Percentiles rank a stretch among this genome's conserved stretches.
Conservation (phyloP, 768 basidiomycete species). For the Lentinula edodes region DNA sequence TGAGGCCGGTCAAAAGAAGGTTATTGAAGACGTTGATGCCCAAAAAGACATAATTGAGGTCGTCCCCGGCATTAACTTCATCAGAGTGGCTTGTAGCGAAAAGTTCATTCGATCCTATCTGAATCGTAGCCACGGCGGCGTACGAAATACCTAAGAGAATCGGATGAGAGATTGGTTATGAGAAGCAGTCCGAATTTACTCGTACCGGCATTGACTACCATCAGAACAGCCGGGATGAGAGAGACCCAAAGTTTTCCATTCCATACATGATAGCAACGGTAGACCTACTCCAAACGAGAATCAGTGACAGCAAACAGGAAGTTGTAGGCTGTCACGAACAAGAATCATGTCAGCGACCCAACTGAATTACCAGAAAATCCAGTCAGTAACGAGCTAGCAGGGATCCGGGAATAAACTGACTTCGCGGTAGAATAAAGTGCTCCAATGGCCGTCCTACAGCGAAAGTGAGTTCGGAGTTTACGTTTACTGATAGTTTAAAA, state of each 20-base stretch:
- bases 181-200: neutral
- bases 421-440: neutral
- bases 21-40: neutral
- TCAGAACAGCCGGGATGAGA: neutral
- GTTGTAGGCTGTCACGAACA: neutral
- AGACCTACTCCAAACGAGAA: neutral
- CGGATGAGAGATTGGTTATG: neutral
- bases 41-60: neutral
- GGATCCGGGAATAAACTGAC: neutral
- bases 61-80: neutral
- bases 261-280: neutral
- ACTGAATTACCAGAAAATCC: neutral
- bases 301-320: neutral
- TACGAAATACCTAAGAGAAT: neutral
- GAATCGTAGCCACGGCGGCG: neutral
- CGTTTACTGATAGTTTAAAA: too few relatives aligned
- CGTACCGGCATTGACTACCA: slow-evolving; percentile 1
- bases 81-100: neutral
- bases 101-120: neutral
- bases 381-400: too few relatives aligned
- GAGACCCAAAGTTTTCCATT: neutral
- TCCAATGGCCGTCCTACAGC: neutral
- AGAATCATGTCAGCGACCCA: neutral
- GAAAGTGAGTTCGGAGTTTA: neutral
- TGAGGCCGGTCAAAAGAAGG: neutral